These are phyloP conservation scores for Cladophialophora psammophila DNA, from an alignment of 2,329 filamentous ascomycete genomes.

Conservation along the genomic window DNA sequence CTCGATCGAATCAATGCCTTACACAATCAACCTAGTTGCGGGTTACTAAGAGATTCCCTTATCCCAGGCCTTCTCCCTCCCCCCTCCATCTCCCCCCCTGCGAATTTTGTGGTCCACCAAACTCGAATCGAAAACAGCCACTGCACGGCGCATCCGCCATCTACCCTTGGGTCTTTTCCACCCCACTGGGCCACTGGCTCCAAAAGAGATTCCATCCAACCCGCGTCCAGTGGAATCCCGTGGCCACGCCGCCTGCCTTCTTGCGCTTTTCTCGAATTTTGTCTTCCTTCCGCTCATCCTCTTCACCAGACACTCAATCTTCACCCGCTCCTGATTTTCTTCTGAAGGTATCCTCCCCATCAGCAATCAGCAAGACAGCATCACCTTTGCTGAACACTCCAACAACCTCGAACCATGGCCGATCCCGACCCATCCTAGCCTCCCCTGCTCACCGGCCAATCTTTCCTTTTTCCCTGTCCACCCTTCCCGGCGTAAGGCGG, in stretches of 20 bases:
- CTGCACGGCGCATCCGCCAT: not conserved
- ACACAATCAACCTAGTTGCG: not conserved
- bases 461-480: conserved; percentile 12
- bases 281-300: conserved; percentile 5
- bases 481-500: conserved; percentile 31
- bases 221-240: conserved; percentile 3
- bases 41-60: conserved; percentile 6
- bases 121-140: conserved; percentile 22
- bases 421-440: conserved; percentile 31
- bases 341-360: conserved; percentile 1
- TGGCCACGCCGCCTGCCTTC: conserved; percentile 7
- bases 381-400: conserved; percentile 24
- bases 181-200: not conserved
- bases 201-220: not conserved
- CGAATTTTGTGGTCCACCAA: conserved; percentile 23
- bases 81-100: not conserved
- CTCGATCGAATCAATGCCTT: not conserved
- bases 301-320: not conserved
- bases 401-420: conserved; percentile 24
- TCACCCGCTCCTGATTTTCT: not conserved
- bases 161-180: not conserved
- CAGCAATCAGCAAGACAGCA: conserved; percentile 13
- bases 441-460: not conserved
- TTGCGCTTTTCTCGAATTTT: conserved; percentile 10
- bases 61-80: not conserved